A percentile compares a stretch with the other conserved stretches of the same genome.
Evolutionary conservation across 2,329 filamentous ascomycete genomes (phyloP).

Genomic region (Penicillium frequentans): DNA sequence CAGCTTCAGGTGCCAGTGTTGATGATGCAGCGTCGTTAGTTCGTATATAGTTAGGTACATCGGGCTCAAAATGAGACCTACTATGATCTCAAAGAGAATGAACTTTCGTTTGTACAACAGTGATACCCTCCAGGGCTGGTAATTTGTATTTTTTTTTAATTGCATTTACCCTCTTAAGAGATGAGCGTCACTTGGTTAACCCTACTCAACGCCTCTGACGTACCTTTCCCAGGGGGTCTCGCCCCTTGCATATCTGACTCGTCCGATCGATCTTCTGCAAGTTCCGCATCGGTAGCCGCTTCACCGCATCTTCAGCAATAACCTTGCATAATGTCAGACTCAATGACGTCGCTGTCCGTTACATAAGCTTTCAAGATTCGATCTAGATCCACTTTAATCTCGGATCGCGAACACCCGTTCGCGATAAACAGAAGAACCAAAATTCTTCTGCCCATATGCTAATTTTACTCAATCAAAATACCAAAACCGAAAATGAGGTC

Average conservation of each 20-base stretch:
- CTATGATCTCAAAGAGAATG: too few relatives aligned
- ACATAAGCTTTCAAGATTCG: background rate
- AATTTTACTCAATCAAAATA: background rate
- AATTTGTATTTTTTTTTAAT: too few relatives aligned
- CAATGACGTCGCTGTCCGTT: background rate
- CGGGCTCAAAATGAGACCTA: too few relatives aligned
- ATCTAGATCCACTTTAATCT: background rate
- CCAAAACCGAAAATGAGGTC: background rate
- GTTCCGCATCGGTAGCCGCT: background rate
- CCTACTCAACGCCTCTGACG: background rate
- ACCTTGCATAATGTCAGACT: background rate
- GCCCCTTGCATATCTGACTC: background rate
- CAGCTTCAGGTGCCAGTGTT: too few relatives aligned
- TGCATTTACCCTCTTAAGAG: too few relatives aligned
- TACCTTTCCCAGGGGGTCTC: background rate
- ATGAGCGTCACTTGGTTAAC: too few relatives aligned
- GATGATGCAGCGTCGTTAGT: too few relatives aligned
- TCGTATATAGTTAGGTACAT: too few relatives aligned
- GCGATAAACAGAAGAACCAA: background rate
- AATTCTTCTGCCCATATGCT: too few relatives aligned
- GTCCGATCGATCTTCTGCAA: background rate
- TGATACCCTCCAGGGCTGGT: too few relatives aligned
- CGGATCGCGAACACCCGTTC: background rate
- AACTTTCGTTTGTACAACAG: too few relatives aligned
- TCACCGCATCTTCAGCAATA: background rate